phyloP scores from a whole-genome alignment of 2,329 filamentous ascomycete species.

The Diaporthe sp. region DNA sequence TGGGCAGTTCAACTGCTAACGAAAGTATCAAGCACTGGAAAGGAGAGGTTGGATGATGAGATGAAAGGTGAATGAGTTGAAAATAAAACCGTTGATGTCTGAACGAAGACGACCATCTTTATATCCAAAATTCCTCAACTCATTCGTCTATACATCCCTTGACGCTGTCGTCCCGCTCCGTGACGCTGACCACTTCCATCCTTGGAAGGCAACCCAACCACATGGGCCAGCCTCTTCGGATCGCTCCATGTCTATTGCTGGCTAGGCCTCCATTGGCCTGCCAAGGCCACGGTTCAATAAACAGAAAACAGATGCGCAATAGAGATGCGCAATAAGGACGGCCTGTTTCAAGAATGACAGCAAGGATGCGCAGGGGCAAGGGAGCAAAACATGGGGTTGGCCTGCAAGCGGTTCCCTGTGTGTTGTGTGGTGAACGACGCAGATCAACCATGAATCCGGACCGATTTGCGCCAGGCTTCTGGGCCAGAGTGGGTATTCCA shows the following conservation, averaged over 20 bases:
- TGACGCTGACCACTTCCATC: neutral
- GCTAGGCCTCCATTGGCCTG: constrained; percentile 2
- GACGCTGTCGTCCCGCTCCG: neutral
- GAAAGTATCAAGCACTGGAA: constrained; percentile 29
- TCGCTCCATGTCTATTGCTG: neutral
- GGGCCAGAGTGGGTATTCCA: constrained; percentile 1
- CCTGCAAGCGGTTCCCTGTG: neutral
- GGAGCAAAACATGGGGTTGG: neutral
- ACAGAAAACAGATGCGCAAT: constrained; percentile 21
- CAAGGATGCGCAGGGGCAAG: constrained; percentile 19
- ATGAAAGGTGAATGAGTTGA: constrained; percentile 21
- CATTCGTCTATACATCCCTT: neutral
- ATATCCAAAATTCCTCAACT: neutral
- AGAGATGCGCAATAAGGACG: neutral
- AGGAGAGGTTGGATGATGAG: constrained; percentile 8
- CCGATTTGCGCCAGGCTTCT: constrained; percentile 3
- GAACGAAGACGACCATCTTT: constrained; percentile 10
- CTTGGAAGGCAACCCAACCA: constrained; percentile 2
- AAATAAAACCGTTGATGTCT: neutral
- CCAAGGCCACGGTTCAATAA: constrained; percentile 18
- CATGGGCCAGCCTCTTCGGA: constrained; percentile 1
- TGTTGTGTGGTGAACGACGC: neutral
- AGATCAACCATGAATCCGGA: neutral
- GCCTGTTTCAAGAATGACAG: constrained; percentile 27
- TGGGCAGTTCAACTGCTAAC: constrained; percentile 33